Conservation (phyloP, 75 land plant genomes). For the Gnetum montanum region DNA sequence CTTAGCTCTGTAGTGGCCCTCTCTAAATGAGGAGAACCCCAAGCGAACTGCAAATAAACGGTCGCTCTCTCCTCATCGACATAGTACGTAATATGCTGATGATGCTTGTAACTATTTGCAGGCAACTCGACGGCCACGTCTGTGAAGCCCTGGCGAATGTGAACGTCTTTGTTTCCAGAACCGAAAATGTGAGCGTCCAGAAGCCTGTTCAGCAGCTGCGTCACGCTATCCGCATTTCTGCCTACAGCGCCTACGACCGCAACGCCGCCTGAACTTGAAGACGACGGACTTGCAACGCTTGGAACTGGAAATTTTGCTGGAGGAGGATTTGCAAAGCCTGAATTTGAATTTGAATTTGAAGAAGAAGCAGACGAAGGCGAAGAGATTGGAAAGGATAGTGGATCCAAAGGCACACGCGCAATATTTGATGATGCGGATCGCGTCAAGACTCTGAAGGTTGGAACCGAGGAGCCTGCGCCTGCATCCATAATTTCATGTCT, state of each 20-base stretch:
- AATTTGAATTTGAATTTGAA: too few species aligned
- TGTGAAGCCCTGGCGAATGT: not conserved
- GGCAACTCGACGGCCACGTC: not conserved
- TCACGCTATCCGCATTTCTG: conserved; percentile 22
- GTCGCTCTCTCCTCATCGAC: conserved; percentile 71
- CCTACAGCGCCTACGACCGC: conserved; percentile 82
- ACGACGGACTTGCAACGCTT: too few species aligned
- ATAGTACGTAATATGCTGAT: conserved; percentile 49
- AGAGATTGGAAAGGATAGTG: too few species aligned
- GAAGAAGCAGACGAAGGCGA: too few species aligned
- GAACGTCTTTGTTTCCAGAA: conserved; percentile 22
- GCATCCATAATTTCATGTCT: too few species aligned
- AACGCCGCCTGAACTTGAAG: conserved; percentile 28
- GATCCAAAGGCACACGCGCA: too few species aligned
- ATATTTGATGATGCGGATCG: too few species aligned
- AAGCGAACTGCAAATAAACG: conserved; percentile 58
- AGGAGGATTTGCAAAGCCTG: too few species aligned
- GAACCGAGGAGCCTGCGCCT: too few species aligned
- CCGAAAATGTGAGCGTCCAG: conserved; percentile 72
- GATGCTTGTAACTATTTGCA: conserved; percentile 15
- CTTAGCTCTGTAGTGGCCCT: conserved; percentile 10
- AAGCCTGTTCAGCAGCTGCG: conserved; percentile 68
- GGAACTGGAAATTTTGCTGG: not conserved
- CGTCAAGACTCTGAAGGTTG: too few species aligned
- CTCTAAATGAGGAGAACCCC: conserved; percentile 13